These are phyloP conservation scores for Urtica urens DNA, from an alignment of 306 rosid genomes.

Conservation along the genomic window DNA sequence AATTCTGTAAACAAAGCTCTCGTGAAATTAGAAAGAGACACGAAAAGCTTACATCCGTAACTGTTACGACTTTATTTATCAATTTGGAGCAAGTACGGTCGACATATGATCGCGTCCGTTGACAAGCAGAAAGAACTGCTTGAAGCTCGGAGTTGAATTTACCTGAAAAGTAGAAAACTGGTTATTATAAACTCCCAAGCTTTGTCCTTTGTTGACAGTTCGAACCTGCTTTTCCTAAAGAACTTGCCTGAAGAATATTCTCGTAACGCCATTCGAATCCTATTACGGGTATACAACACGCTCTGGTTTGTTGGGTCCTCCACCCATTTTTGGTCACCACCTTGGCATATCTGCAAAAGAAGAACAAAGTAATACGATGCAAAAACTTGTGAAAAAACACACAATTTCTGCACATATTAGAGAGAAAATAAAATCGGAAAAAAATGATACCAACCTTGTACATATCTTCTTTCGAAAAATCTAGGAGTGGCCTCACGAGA, in stretches of 20 bases:
- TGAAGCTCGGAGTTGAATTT: slow-evolving; percentile 64
- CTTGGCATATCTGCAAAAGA: slow-evolving; percentile 58
- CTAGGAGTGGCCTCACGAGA: slow-evolving; percentile 79
- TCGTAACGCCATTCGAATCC: slow-evolving; percentile 57
- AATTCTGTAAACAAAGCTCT: background rate
- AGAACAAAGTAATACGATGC: slow-evolving; percentile 2
- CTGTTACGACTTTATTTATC: slow-evolving; percentile 35
- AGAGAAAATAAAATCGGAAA: background rate
- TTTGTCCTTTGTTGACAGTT: slow-evolving; percentile 6
- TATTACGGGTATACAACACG: slow-evolving; percentile 62
- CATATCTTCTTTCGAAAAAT: slow-evolving; percentile 78
- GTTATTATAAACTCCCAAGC: slow-evolving; percentile 9
- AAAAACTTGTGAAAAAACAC: background rate
- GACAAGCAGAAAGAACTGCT: slow-evolving; percentile 60
- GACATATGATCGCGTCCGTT: slow-evolving; percentile 49
- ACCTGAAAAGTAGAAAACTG: slow-evolving; percentile 34
- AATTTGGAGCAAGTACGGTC: slow-evolving; percentile 44
- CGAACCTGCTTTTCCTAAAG: slow-evolving; percentile 6
- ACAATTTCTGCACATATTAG: background rate
- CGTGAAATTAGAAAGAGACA: background rate
- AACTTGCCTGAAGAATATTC: slow-evolving; percentile 55
- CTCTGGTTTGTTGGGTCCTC: slow-evolving; percentile 91
- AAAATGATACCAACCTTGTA: slow-evolving; percentile 47
- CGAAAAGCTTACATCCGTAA: slow-evolving; percentile 42
- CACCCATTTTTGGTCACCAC: slow-evolving; percentile 58